Conservation (phyloP, 257 asterid genomes). For the Scutellaria barbata region DNA sequence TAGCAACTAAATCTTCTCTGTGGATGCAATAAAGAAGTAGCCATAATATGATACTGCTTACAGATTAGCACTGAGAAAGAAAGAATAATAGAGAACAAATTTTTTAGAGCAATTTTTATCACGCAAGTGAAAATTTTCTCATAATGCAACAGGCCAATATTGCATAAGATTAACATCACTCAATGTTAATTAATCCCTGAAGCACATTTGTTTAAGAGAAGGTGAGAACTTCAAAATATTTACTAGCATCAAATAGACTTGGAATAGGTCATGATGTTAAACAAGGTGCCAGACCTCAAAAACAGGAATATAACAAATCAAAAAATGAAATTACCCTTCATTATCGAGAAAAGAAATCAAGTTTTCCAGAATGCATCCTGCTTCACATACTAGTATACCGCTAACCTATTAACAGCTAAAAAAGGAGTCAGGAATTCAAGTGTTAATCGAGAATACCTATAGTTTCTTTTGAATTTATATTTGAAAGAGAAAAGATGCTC, state of each 20-base stretch:
- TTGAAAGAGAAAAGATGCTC: constrained; percentile 4
- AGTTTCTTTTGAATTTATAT: constrained; percentile 7
- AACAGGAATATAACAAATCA: constrained; percentile 12
- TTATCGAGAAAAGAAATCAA: constrained; percentile 84
- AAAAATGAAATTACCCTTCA: constrained; percentile 68
- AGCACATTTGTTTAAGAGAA: neutral
- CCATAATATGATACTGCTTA: neutral
- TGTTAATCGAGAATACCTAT: constrained; percentile 12
- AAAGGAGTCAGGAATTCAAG: constrained; percentile 37
- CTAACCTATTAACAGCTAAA: constrained; percentile 61
- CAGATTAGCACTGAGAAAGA: neutral
- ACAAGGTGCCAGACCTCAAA: constrained; percentile 25
- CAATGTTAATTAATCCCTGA: constrained; percentile 1
- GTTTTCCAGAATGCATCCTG: constrained; percentile 98
- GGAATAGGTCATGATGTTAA: constrained; percentile 22
- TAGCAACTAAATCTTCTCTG: neutral
- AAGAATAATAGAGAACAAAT: neutral
- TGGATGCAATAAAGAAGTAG: neutral
- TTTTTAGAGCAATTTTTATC: neutral
- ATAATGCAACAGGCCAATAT: neutral
- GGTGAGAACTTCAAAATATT: constrained; percentile 19
- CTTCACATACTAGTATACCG: constrained; percentile 94
- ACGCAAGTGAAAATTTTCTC: neutral
- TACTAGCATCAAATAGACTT: neutral
- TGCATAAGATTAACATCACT: neutral